Evolutionary conservation across 106 monocot genomes (phyloP), one percentile per base, ranked within the genome.

Genomic region (Phalaenopsis aphrodite): DNA sequence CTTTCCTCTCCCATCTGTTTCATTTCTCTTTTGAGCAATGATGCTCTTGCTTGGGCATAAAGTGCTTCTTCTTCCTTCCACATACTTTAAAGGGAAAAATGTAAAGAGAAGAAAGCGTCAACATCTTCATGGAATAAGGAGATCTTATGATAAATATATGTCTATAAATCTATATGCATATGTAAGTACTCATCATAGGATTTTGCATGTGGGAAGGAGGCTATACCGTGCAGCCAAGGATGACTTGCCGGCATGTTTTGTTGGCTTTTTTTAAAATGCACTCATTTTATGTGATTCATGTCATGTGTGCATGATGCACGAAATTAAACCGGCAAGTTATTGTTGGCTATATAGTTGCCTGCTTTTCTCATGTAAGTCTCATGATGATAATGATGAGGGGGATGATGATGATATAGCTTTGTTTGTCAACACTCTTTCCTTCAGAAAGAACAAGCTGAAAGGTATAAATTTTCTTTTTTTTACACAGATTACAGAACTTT

Each of bases 191-290:
- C 71, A 72, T 71, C 17, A 37, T 75, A 42, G 49, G 87, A 78
- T 72, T 78, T 87, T 84, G 87, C 87, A 87, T 87, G 87, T 84
- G 84, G 84, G 37, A 78, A 83, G 72, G 81, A 87, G 87, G 87
- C 67, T 41, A 24, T 42, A 81, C 42, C 78, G 55, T 84, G 78
- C 78, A 87, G 87, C 87, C 87, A 87, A 87, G 87, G 84, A 87
- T 87, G 87, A 87, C 87, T 87, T 87, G 87, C 87, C 87, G 84
- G 84, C 48, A 37, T 78, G 9, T 36, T 78, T 75, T 41, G 19
- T 21, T 4, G 41, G 16, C 42, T 19, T 74, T 2, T 1, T 42
- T 43, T 2, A 2, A 12, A 71, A 41, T 38, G 71, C 71, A 36
- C 41, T 64, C 24, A 8, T 64, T 56, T 36, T 69, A 69, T 39